Conservation (phyloP, 371 early-diverging fungal species). For the Mortierella sp. region DNA sequence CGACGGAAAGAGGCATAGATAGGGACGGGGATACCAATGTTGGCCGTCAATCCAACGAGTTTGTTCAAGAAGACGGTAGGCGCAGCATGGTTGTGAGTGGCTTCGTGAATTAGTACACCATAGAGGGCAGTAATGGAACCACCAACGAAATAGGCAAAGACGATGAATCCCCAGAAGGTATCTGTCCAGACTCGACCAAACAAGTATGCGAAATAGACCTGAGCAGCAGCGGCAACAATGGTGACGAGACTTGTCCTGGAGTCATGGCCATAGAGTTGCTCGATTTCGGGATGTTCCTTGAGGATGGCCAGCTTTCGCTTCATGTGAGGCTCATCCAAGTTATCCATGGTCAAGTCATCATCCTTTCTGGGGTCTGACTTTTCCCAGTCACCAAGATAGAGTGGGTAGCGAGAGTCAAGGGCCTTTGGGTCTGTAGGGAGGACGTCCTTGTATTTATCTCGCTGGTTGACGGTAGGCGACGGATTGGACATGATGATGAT, state of each 20-base stretch:
- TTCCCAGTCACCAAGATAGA: slow-evolving; percentile 88
- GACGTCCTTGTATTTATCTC: slow-evolving; percentile 41
- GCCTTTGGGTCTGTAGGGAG: slow-evolving; percentile 41
- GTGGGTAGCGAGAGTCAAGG: slow-evolving; percentile 82
- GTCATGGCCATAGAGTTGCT: slow-evolving; percentile 86
- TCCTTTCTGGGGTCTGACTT: slow-evolving; percentile 83
- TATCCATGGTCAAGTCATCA: slow-evolving; percentile 84
- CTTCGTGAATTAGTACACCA: slow-evolving; percentile 93
- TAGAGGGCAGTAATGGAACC: slow-evolving; percentile 84
- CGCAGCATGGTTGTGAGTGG: slow-evolving; percentile 87
- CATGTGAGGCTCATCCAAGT: slow-evolving; percentile 95
- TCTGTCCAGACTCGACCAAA: slow-evolving; percentile 75
- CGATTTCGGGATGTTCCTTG: slow-evolving; percentile 89
- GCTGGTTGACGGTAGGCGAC: slow-evolving; percentile 43
- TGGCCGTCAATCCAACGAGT: slow-evolving; percentile 85
- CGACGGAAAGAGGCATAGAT: slow-evolving; percentile 89
- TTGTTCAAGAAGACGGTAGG: slow-evolving; percentile 81
- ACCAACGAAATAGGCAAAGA: slow-evolving; percentile 84
- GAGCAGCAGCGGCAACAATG: slow-evolving; percentile 72
- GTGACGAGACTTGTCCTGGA: slow-evolving; percentile 82
- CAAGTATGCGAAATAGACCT: slow-evolving; percentile 83
- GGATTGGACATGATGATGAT: slow-evolving; percentile 21
- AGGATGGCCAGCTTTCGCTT: slow-evolving; percentile 92
- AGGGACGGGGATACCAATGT: slow-evolving; percentile 88
- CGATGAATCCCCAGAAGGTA: slow-evolving; percentile 73